These are phyloP conservation scores for Penicillium ucsense DNA, from an alignment of 495 filamentous ascomycete species.

Conservation along the genomic window DNA sequence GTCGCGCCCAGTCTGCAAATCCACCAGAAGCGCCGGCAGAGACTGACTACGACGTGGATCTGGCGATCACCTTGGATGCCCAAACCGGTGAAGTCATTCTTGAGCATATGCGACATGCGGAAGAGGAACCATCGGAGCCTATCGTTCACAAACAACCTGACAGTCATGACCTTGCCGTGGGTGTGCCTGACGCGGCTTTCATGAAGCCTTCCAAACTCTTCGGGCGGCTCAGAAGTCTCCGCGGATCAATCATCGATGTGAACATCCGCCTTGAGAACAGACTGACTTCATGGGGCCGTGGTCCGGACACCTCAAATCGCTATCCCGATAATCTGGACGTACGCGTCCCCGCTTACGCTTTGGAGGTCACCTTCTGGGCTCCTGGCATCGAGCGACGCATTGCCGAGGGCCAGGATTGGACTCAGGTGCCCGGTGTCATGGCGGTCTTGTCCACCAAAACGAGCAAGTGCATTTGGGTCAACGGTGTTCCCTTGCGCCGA, in stretches of 20 bases:
- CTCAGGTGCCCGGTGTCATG: slow-evolving; percentile 37
- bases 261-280: slow-evolving; percentile 53
- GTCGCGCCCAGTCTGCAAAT: slow-evolving; percentile 1
- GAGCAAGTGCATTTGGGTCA: slow-evolving; percentile 59
- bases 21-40: neutral
- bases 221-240: slow-evolving; percentile 33
- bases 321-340: slow-evolving; percentile 50
- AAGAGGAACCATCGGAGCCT: slow-evolving; percentile 13
- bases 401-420: slow-evolving; percentile 50
- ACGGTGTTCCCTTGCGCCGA: slow-evolving; percentile 47
- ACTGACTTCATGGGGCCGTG: slow-evolving; percentile 68
- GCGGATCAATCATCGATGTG: slow-evolving; percentile 42
- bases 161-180: neutral
- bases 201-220: slow-evolving; percentile 31
- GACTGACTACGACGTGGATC: slow-evolving; percentile 20
- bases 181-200: slow-evolving; percentile 10
- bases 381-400: slow-evolving; percentile 47
- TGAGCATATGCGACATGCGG: slow-evolving; percentile 12
- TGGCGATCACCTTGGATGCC: slow-evolving; percentile 34
- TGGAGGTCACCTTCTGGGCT: slow-evolving; percentile 66
- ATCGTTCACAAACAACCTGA: slow-evolving; percentile 14
- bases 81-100: slow-evolving; percentile 29
- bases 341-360: slow-evolving; percentile 70
- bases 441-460: slow-evolving; percentile 68
- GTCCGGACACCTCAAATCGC: slow-evolving; percentile 46